Conservation (phyloP, 805 yeast species). For the Grigorovia transvaalensis region DNA sequence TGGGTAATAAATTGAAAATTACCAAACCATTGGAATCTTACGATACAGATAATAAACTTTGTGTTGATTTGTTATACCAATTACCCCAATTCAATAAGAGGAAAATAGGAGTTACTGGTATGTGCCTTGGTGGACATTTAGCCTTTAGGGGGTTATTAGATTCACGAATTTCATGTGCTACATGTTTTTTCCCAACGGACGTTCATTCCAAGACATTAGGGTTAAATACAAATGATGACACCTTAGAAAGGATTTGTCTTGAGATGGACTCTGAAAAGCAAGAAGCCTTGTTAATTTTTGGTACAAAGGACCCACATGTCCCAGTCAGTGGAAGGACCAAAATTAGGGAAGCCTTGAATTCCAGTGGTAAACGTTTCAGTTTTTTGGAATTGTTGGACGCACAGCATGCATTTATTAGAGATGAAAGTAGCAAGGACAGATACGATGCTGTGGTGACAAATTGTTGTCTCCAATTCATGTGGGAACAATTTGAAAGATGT, state of each 20-base stretch:
- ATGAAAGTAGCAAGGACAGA: constrained; percentile 70
- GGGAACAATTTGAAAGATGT: constrained; percentile 60
- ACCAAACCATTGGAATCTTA: constrained; percentile 14
- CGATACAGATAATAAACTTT: constrained; percentile 53
- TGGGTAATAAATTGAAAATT: too few species aligned
- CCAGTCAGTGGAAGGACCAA: constrained; percentile 68
- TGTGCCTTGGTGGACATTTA: constrained; percentile 80
- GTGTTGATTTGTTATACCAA: constrained; percentile 45
- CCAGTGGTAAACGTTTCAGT: constrained; percentile 42
- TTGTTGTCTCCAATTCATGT: constrained; percentile 50
- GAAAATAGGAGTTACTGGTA: constrained; percentile 70
- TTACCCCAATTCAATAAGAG: constrained; percentile 56
- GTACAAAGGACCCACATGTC: constrained; percentile 71
- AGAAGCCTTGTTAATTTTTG: constrained; percentile 61
- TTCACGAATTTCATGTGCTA: constrained; percentile 52
- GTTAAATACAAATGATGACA: constrained; percentile 35
- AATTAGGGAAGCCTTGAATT: constrained; percentile 28
- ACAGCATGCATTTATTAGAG: constrained; percentile 76
- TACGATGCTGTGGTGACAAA: constrained; percentile 70
- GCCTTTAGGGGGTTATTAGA: constrained; percentile 57
- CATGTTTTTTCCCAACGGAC: constrained; percentile 74
- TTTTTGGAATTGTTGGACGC: constrained; percentile 71
- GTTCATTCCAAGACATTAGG: constrained; percentile 63
- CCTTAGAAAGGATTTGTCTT: constrained; percentile 42
- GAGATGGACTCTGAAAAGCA: constrained; percentile 40